These are phyloP conservation scores for Marchantia polymorpha DNA, from an alignment of 225 moss, liverwort and hornwort species.

Conservation along the genomic window DNA sequence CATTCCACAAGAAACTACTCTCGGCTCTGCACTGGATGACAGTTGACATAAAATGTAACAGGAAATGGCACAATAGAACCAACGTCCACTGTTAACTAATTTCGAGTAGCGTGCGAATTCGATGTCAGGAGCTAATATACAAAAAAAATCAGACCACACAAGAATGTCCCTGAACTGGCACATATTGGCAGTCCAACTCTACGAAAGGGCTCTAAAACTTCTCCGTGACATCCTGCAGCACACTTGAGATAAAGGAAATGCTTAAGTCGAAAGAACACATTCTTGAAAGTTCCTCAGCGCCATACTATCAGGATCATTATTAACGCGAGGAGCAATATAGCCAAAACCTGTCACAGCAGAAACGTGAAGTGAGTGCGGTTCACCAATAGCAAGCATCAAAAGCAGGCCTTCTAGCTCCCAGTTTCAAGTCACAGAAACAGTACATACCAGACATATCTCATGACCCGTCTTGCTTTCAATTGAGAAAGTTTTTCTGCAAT, in stretches of 20 bases:
- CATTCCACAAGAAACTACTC: not conserved
- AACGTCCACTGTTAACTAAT: not conserved
- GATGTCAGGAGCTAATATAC: constrained; percentile 6
- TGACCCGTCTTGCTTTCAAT: constrained; percentile 49
- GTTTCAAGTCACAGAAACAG: not conserved
- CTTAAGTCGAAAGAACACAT: not conserved
- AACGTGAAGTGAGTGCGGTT: not conserved
- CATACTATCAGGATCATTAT: constrained; percentile 46
- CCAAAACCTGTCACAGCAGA: constrained; percentile 30
- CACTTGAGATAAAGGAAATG: not conserved
- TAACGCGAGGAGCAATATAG: constrained; percentile 32
- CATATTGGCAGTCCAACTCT: not conserved
- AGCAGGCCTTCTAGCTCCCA: not conserved
- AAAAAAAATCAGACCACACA: constrained; percentile 3
- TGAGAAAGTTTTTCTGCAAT: constrained; percentile 33
- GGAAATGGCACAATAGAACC: not conserved
- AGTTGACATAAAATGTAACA: not conserved
- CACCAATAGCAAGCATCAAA: not conserved
- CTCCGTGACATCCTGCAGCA: not conserved
- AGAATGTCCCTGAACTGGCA: not conserved
- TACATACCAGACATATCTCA: constrained; percentile 41
- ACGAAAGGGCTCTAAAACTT: not conserved
- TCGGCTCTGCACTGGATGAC: not conserved
- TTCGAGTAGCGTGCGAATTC: not conserved
- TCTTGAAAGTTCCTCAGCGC: constrained; percentile 13